Evolutionary conservation across 2,329 filamentous ascomycete genomes (phyloP), one percentile per base, ranked within the genome.

Genomic region (Zalaria sp.): DNA sequence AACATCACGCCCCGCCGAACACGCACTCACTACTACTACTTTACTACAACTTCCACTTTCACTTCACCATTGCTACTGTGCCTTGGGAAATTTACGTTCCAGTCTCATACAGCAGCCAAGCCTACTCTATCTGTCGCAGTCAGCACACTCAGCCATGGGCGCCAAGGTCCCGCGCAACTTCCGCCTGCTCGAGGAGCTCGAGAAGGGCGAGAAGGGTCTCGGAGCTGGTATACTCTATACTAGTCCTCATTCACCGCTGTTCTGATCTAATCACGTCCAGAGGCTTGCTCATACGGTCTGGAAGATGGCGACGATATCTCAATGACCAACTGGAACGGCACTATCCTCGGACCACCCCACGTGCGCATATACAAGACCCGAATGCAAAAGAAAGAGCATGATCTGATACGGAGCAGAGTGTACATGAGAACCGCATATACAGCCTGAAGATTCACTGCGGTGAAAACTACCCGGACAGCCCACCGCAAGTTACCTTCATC

Each of bases 321-420:
- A 63, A 94, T 98, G 88, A 89, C 83, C 49, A 87, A 95, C 71
- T 98, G 91, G 91, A 94, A 93, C 57, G 91, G 89, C 56, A 98
- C 91, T 10, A 96, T 98, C 51, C 79, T 95, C 39, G 91, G 91
- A 1, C 91, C 91, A 52, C 89, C 91, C 60, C 88, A 96, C 63
- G 91, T 95, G 72, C 57, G 83, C 68, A 29, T 32, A 34, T 38
- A 28, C 35, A n/a, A 31, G 7, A 1, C 27, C 7, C 4, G 5
- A 4, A 5, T 5, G 7, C 11, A 5, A 3, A 4, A 34, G 11
- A 4, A 25, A 6, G 32, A 11, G 18, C 27, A 29, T 35, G 35
- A 42, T 35, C 35, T 35, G 27, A 40, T 28, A 43, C 35, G 25
- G 29, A 11, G 35, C 57, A 91, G 84, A 93, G 87, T 64, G 87